Percentiles rank a stretch among this genome's conserved stretches.
Evolutionary conservation across 805 yeast species (phyloP).

Genomic region (Saccharomycopsis amapae): DNA sequence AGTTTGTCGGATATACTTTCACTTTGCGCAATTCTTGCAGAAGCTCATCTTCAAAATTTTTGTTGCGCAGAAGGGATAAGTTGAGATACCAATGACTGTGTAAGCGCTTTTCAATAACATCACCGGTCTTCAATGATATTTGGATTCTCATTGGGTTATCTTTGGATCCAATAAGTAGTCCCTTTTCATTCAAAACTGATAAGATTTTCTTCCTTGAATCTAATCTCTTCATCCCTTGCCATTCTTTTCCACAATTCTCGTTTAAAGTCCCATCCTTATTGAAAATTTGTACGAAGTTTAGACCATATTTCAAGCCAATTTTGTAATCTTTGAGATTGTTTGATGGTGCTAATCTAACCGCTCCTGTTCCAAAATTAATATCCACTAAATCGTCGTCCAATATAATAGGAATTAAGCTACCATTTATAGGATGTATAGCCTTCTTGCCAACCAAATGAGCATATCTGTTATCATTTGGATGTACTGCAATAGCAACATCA

Average conservation of each 20-base stretch:
- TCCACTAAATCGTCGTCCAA: conserved; percentile 91
- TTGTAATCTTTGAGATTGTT: conserved; percentile 95
- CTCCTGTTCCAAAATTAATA: conserved; percentile 99
- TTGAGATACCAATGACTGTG: conserved; percentile 99
- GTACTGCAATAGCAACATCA: conserved; percentile 96
- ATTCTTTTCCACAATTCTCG: conserved; percentile 80
- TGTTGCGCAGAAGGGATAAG: conserved; percentile 33
- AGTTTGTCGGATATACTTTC: background rate
- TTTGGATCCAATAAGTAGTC: conserved; percentile 70
- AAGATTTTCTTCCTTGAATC: conserved; percentile 85
- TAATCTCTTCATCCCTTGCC: conserved; percentile 85
- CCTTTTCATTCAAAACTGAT: conserved; percentile 64
- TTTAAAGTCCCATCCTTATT: conserved; percentile 90
- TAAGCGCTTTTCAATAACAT: conserved; percentile 88
- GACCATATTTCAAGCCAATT: conserved; percentile 87
- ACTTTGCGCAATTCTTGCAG: background rate
- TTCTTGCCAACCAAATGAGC: conserved; percentile 84
- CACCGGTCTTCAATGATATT: conserved; percentile 91
- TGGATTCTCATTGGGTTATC: conserved; percentile 97
- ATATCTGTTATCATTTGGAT: conserved; percentile 90
- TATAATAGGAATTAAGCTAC: conserved; percentile 77
- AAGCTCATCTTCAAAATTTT: background rate
- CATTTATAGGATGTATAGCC: conserved; percentile 85
- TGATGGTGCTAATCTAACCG: conserved; percentile 97
- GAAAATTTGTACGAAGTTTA: conserved; percentile 81